Evolutionary conservation across 129 eudicot genomes (phyloP).

Genomic region (Kitagawia praeruptora): DNA sequence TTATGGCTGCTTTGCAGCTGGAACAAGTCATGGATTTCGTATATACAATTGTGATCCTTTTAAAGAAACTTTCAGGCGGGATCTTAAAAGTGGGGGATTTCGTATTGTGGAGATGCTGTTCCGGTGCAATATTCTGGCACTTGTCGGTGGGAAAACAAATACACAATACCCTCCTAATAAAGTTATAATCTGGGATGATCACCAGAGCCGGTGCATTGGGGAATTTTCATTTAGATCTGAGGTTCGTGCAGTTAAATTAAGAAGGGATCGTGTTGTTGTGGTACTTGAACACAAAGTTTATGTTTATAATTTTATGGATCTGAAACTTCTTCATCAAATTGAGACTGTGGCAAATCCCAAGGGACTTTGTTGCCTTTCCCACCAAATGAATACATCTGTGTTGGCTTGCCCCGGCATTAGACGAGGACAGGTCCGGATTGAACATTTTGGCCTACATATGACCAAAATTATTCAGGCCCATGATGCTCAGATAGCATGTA

Average conservation of each 20-base stretch:
- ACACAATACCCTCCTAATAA: constrained; percentile 8
- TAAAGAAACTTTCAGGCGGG: constrained; percentile 13
- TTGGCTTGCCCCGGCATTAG: constrained; percentile 9
- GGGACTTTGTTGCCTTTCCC: constrained; percentile 9
- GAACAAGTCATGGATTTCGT: constrained; percentile 9
- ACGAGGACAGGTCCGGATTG: constrained; percentile 12
- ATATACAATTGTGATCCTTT: constrained; percentile 14
- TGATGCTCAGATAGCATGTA: constrained; percentile 11
- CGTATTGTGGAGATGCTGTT: constrained; percentile 11
- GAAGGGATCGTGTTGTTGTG: constrained; percentile 13
- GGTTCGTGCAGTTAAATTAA: constrained; percentile 10
- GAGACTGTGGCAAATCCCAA: constrained; percentile 10
- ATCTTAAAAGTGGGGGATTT: constrained; percentile 11
- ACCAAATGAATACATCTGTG: constrained; percentile 12
- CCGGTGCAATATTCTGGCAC: constrained; percentile 10
- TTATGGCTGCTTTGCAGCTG: constrained; percentile 13
- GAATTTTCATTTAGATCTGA: constrained; percentile 11
- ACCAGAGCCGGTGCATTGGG: constrained; percentile 13
- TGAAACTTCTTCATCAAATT: constrained; percentile 13
- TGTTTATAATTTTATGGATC: constrained; percentile 12
- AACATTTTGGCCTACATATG: constrained; percentile 14
- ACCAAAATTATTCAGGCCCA: constrained; percentile 7
- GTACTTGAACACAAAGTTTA: constrained; percentile 10
- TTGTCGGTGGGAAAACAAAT: constrained; percentile 11
- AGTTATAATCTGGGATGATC: constrained; percentile 15